Base-by-base conservation (phyloP, 2,329 filamentous ascomycete genomes). In the Paracamarosporium sp. region DNA sequence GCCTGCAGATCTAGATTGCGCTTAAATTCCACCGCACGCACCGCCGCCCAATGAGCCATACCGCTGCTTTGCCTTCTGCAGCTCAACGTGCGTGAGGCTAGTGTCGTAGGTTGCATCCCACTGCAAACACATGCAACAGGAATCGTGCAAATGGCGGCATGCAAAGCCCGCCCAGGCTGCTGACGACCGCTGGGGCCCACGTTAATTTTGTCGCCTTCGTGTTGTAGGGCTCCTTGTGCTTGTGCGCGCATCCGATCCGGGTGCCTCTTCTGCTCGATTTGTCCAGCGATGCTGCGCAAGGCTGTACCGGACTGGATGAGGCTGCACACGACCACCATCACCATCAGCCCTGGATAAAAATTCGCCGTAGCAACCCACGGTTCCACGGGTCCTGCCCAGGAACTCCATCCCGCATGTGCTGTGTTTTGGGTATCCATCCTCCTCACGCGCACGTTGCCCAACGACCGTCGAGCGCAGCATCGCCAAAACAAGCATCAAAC, bases 1-100 rank as follows among this genome's bases (percentile, higher is more conserved):
- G 50, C 57, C 50, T 69, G 68, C 71, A 62, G 62, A 44, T 31
- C 59, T 69, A 71, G 64, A 60, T 52, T 61, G 57, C 59, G 57
- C 53, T 64, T 61, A 59, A 60, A 61, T 54, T 56, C 50, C 51
- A 55, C 55, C 57, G 40, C 56, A 36, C 52, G n/a, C 38, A 22
- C 20, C 50, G 31, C 17, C 44, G 22, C 45, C 69, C 69, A 71
- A 69, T 72, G 57, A 66, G 51, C 57, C 61, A 47, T 54, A 50
- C 54, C 38, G 52, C 54, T 47, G 59, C 56, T 55, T 66, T 67
- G 33, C 67, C 61, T 44, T 56, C 53, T 64, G 60, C 63, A 62
- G 64, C 60, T 50, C 41, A 55, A 45, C 60, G 46, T 68, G 66
- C 65, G 60, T 67, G 51, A 51, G 41, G 43, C 67, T 67, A 66